Base-by-base conservation (phyloP, 2,329 filamentous ascomycete genomes). In the Allantophomopsis lycopodina region DNA sequence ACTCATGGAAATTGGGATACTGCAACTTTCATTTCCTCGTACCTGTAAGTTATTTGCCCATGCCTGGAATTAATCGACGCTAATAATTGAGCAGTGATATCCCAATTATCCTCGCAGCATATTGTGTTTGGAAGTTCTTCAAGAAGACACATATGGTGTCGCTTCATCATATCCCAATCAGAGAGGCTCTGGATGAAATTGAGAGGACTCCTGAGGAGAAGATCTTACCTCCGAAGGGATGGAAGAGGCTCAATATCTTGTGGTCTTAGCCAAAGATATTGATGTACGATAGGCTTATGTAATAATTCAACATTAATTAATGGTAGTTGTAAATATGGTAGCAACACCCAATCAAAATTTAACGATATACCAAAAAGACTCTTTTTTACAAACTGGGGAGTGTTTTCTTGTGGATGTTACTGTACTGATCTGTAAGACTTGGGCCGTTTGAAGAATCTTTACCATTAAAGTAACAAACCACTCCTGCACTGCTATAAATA, bases 1-100 rank as follows among this genome's bases (percentile, higher is more conserved):
- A 75, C 72, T 1, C 58, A 57, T 30, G 74, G 74, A 2, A 68
- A 72, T 42, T 79, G 74, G 73, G 61, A 69, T 40, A 50, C 70
- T 1, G 65, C 65, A 15, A 60, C 57, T 1, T 80, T 80, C 46
- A 66, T 79, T 2, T 77, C 75, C 0, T 68, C 73, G 0, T 80
- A 80, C 44, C 50, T 80, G 69, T 78, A 52, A 60, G 73, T 64
- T 4, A 2, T 15, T 4, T 7, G 7, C 7, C 23, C 23, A 8
- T 28, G 7, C 3, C 23, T 12, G 8, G 5, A 28, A 28, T 32
- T 6, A 4, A 13, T 2, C 10, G 4, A 4, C 2, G 2, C n/a
- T 28, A n/a, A 18, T 18, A 40, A 20, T 5, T 12, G 23, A 3
- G 2, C 20, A 61, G 61, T 16, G 57, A 63, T 38, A 60, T 65